These are phyloP conservation scores for Solanum chilense DNA, from an alignment of 257 asterid genomes.

Conservation along the genomic window DNA sequence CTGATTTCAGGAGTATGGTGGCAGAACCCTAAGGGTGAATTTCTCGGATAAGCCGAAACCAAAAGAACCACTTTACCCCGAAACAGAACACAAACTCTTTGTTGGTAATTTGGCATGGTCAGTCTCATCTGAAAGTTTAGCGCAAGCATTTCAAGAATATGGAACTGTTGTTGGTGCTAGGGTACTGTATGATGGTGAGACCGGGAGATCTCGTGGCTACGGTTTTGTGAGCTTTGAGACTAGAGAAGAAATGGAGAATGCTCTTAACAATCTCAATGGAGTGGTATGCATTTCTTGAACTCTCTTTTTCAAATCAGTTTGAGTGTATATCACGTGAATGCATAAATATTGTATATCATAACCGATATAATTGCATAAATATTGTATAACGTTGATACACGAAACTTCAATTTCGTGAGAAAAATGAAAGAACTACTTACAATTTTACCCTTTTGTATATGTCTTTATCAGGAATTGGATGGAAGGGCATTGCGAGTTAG, in stretches of 20 bases:
- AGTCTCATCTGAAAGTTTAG: constrained; percentile 54
- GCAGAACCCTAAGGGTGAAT: constrained; percentile 88
- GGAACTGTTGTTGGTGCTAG: constrained; percentile 77
- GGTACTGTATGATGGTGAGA: constrained; percentile 71
- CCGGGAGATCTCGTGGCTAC: constrained; percentile 82
- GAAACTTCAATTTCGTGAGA: not conserved
- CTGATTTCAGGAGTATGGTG: constrained; percentile 60
- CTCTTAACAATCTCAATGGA: constrained; percentile 66
- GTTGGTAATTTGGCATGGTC: constrained; percentile 82
- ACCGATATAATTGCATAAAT: not conserved
- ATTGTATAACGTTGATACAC: not conserved
- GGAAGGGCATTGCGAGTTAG: constrained; percentile 71
- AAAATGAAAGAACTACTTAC: not conserved
- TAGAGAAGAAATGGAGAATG: constrained; percentile 58
- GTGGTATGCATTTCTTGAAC: constrained; percentile 32
- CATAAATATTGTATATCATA: not conserved
- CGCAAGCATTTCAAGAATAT: constrained; percentile 48
- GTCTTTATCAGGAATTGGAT: constrained; percentile 53
- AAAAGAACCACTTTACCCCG: constrained; percentile 74
- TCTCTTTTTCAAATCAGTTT: not conserved
- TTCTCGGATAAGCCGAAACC: constrained; percentile 83
- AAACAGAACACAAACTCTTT: constrained; percentile 76
- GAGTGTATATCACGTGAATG: too few relatives aligned
- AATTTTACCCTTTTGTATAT: not conserved
- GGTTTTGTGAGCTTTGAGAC: constrained; percentile 73